These are phyloP conservation scores for Rhodotorula sp. DNA, from an alignment of 1,284 basidiomycete species.

Conservation along the genomic window DNA sequence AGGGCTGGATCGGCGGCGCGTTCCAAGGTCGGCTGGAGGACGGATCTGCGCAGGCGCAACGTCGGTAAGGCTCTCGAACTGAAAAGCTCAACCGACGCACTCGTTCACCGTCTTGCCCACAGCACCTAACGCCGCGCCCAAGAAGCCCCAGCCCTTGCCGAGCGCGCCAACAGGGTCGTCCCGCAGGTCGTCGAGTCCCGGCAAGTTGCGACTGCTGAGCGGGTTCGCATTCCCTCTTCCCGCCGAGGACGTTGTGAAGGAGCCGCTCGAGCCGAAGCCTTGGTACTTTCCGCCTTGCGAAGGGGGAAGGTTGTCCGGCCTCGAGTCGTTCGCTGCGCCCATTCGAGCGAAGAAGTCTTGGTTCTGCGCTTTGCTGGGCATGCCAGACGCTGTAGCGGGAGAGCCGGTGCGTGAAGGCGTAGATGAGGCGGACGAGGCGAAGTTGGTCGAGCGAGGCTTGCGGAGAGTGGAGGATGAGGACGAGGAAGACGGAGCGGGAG, in stretches of 20 bases:
- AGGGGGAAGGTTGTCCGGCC: constrained; percentile 69
- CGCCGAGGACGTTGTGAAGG: constrained; percentile 50
- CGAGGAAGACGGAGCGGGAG: constrained; percentile 46
- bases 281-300: constrained; percentile 80
- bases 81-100: constrained; percentile 50
- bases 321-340: constrained; percentile 66
- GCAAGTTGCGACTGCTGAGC: constrained; percentile 67
- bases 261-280: constrained; percentile 73
- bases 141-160: constrained; percentile 78
- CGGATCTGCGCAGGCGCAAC: constrained; percentile 8
- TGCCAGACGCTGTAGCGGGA: background rate
- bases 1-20: constrained; percentile 70
- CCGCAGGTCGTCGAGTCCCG: constrained; percentile 68
- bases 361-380: constrained; percentile 61
- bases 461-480: constrained; percentile 7
- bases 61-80: background rate
- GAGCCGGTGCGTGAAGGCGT: constrained; percentile 50
- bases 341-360: constrained; percentile 71
- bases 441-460: constrained; percentile 6
- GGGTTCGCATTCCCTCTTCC: constrained; percentile 56
- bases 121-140: constrained; percentile 69
- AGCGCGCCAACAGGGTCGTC: constrained; percentile 73
- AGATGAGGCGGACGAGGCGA: background rate
- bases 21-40: constrained; percentile 77
- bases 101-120: constrained; percentile 71